Evolutionary conservation across 2,329 filamentous ascomycete genomes (phyloP), one percentile per base, ranked within the genome.

Genomic region (Cercospora sp.): DNA sequence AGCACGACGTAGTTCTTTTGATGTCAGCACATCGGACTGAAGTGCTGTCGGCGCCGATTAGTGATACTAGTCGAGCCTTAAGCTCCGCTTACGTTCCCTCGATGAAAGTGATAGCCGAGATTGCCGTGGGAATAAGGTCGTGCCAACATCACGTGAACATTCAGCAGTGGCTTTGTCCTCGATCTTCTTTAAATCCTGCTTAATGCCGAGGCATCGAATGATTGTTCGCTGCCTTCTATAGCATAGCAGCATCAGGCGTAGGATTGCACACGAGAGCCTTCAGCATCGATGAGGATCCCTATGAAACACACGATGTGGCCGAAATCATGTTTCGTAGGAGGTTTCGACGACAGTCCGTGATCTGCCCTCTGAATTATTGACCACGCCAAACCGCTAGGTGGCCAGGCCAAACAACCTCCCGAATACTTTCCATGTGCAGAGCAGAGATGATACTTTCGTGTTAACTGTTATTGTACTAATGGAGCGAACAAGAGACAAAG

Each of bases 41-140:
- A 6, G 28, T 57, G 8, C 13, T 57, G 55, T 59, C 18, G 55
- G 55, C 28, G 31, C 48, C 23, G 23, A 55, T 55, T 55, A 28
- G 23, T 55, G 28, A 59, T 59, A n/a, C 13, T 36, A 70, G 66
- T 33, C 59, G 23, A 33, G 59, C 60, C 12, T 28, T 61, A 5
- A 63, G 36, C 13, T 69, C 65, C 64, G 53, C 48, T 12, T 36
- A 64, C 40, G 23, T 55, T 5, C 23, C 48, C 48, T 55, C 67
- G 67, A 36, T 69, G 31, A 23, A 36, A 16, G 16, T 40, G 5
- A 69, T 69, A 40, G 63, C 63, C 64, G 63, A 45, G 28, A 64
- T 66, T 66, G 64, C 58, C 51, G 53, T 33, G 16, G 33, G 65
- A 66, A 53, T 64, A 69, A 60, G 40, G 59, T 18, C 40, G 12